A percentile compares a stretch with the other conserved stretches of the same genome.
Conservation (phyloP, 2,329 filamentous ascomycete genomes). For the Apiospora marii region DNA sequence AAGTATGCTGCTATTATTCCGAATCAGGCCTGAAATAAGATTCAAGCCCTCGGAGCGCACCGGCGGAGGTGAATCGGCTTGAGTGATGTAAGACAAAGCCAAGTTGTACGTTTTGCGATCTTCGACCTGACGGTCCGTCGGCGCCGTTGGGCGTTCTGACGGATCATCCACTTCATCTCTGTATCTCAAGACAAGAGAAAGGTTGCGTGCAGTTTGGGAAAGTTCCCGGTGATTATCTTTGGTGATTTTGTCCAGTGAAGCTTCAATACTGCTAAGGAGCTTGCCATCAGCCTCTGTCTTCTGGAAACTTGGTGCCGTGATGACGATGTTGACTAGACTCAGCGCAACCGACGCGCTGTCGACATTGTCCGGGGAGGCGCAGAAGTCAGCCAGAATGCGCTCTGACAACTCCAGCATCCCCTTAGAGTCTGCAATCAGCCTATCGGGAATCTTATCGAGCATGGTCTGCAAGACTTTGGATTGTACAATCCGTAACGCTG, state of each 20-base stretch:
- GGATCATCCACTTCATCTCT: constrained; percentile 60
- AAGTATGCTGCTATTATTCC: constrained; percentile 62
- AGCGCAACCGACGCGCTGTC: constrained; percentile 62
- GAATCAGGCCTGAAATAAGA: constrained; percentile 65
- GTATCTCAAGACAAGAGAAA: constrained; percentile 63
- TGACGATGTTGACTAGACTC: constrained; percentile 67
- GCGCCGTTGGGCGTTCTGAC: constrained; percentile 46
- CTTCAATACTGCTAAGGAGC: constrained; percentile 55
- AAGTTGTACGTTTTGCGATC: constrained; percentile 69
- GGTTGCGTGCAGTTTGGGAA: constrained; percentile 62
- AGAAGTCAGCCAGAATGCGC: constrained; percentile 62
- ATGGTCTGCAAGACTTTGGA: constrained; percentile 71
- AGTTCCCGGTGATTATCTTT: constrained; percentile 49
- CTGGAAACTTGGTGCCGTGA: constrained; percentile 65
- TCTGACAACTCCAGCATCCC: constrained; percentile 71
- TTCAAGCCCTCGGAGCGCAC: constrained; percentile 72
- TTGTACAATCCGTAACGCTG: constrained; percentile 60
- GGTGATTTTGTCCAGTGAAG: constrained; percentile 55
- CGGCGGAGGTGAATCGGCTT: constrained; percentile 68
- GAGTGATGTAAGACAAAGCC: constrained; percentile 70
- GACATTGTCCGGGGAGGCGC: constrained; percentile 51
- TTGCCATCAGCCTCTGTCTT: constrained; percentile 41
- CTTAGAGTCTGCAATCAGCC: constrained; percentile 68
- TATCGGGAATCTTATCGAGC: constrained; percentile 68
- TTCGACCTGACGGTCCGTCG: constrained; percentile 59